Evolutionary conservation across 768 basidiomycete genomes (phyloP), one percentile per base, ranked within the genome.

Genomic region (Clavulina sp.): DNA sequence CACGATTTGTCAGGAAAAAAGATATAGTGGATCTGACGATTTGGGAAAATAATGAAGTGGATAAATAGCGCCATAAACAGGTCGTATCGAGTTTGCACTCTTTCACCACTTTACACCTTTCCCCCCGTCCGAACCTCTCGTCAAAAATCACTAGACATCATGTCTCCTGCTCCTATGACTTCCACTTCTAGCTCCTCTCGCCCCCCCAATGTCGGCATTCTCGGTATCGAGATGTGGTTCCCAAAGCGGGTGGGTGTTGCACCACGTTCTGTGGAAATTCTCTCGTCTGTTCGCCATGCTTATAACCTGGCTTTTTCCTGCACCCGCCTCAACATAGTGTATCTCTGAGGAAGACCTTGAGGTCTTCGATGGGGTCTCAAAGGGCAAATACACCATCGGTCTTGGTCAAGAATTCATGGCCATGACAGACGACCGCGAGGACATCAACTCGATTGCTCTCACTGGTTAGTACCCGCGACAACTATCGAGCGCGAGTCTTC

Each of bases 371-470:
- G 85, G 85, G 60, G 93, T 96, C 41, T 70, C 87, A 52, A 78
- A 85, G 61, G 95, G 95, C 54, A 97, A 97, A 70, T 97, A 99
- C 72, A 99, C 95, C 58, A 95, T 97, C 64, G 95, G 95, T 63
- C 80, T 99, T 34, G 95, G 92, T 52, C 88, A 93, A 66, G 80
- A 92, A 65, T 89, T 80, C 73, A 99, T 99, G 95, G 89, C 93
- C 31, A 97, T 87, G 77, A 84, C 84, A 54, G 92, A 96, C 64
- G 95, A 99, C 74, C 80, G 87, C 52, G 95, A 99, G 66, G 93
- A 99, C 70, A 93, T 99, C 73, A 93, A 95, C 77, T 93, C 91
- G 7, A 91, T 97, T 65, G 82, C 88, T 36, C 68, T 99, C 57
- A 93, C 87, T 61, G 89, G 92, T 89, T 53, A 54, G 81, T 61